Evolutionary conservation across 345 rosid genomes (phyloP), one percentile per base, ranked within the genome.

Genomic region (Bretschneidera sinensis): DNA sequence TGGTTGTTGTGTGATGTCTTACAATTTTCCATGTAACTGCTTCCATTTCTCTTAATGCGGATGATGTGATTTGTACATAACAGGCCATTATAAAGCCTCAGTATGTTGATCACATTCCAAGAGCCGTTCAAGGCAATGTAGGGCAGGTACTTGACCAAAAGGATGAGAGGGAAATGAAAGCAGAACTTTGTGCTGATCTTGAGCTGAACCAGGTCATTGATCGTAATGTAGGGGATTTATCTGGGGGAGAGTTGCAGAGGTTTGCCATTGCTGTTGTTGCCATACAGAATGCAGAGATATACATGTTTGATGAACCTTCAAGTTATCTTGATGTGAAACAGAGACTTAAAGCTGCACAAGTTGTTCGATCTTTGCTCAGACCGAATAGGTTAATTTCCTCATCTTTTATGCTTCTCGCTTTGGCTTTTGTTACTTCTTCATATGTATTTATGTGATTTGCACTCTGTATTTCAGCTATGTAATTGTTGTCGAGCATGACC

Each of bases 241-340:
- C 99, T 17, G 99, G 97, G 70, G 99, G 99, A 65, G 99, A 95
- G 78, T 87, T 95, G 28, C 99, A 91, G 84, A 85, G 96, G 61
- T 95, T 95, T 82, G 97, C 96, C 39, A 91, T 95, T 57, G 99
- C 97, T 19, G 97, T 86, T 60, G 95, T 91, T 71, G 92, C 91
- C 48, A 78, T 95, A 74, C 96, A 95, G 70, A 86, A 79, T 80
- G 99, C 97, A n/a, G 99, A 95, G 73, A 91, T 95, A 48, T 95
- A 88, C 71, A 95, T 95, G 99, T 95, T 95, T 78, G 99, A 95
- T 70, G 99, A 95, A 53, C 99, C 99, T 50, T 95, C 99, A 34
- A 95, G 99, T 79, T 95, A 88, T 79, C 96, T 95, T 33, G 99
- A 95, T 85, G 99, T 95, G 54, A 91, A 85, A 60, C 99, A 95